Base-by-base conservation (phyloP, 1,284 basidiomycete genomes). In the Leccinum fallax region DNA sequence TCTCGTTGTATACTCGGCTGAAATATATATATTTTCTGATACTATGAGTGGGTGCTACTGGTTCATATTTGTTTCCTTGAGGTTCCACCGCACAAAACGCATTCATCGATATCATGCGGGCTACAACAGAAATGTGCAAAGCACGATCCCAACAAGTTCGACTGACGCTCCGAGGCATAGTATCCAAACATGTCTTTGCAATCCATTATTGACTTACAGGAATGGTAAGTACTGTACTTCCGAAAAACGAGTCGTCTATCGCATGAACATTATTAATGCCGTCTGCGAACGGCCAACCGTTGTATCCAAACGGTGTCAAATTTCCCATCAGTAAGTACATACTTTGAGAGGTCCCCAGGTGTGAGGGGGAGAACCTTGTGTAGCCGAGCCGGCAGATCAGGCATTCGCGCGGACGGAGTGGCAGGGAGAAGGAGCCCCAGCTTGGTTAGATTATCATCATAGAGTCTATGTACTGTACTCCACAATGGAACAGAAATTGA, bases 1-100 rank as follows among this genome's bases (percentile, higher is more conserved):
- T 58, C 53, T 54, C n/a, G 24, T 36, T 36, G 34, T 36, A 7
- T 15, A 15, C 34, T 15, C 34, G 34, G 40, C 26, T 24, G 19
- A 72, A 69, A 69, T 69, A 36, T 61, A 69, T 56, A 9, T 53
- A 46, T 55, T 38, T 60, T 30, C 19, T 32, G 30, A 32, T 32
- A 32, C 30, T 3, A 10, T 30, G 30, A 10, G 30, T 30, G 30
- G 3, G 30, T 30, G 30, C 30, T 32, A 32, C 36, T 16, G n/a
- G n/a, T 10, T 10, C n/a, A 13, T 11, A 9, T 19, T 19, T 43
- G 40, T 43, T 43, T 43, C n/a, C 9, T 10, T 10, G n/a, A 19
- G 40, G n/a, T 43, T 19, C n/a, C 40, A 3, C 9, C 16, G 9
- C 34, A 3, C 34, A 34, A 13, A 34, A 34, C 5, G 34, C 16